phyloP scores from a whole-genome alignment of 768 basidiomycete species.

The Termitomyces bulborhizus region DNA sequence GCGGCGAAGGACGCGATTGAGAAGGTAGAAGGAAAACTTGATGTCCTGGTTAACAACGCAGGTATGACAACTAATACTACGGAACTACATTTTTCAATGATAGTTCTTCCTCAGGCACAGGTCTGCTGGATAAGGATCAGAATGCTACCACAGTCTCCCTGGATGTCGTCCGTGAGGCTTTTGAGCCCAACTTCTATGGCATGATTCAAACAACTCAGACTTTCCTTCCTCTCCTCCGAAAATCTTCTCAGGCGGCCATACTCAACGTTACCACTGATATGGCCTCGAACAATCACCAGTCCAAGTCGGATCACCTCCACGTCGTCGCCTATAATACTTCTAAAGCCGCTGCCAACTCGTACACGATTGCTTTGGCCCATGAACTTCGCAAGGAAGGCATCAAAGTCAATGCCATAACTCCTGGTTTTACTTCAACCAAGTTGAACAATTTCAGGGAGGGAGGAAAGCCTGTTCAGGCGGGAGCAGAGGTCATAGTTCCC shows the following conservation, averaged over 20 bases:
- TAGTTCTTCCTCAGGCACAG: slow-evolving; percentile 17
- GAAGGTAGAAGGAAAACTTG: slow-evolving; percentile 32
- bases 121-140: slow-evolving; percentile 24
- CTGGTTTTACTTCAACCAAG: slow-evolving; percentile 47
- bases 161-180: slow-evolving; percentile 25
- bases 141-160: slow-evolving; percentile 28
- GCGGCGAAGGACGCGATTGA: slow-evolving; percentile 30
- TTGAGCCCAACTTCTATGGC: slow-evolving; percentile 40
- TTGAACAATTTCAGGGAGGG: slow-evolving; percentile 31
- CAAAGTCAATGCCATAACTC: slow-evolving; percentile 57
- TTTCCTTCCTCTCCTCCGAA: slow-evolving; percentile 35
- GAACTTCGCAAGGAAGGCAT: slow-evolving; percentile 50
- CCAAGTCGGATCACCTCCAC: slow-evolving; percentile 25
- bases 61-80: slow-evolving; percentile 17
- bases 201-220: slow-evolving; percentile 35
- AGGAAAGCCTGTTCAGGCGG: slow-evolving; percentile 29
- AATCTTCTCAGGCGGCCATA: slow-evolving; percentile 28
- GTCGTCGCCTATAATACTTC: slow-evolving; percentile 57
- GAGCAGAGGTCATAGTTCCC: slow-evolving; percentile 29
- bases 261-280: slow-evolving; percentile 38
- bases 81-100: not conserved
- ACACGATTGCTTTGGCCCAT: slow-evolving; percentile 55
- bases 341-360: slow-evolving; percentile 62
- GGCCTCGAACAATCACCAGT: slow-evolving; percentile 35
- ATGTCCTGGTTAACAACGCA: slow-evolving; percentile 43